Conservation (phyloP, 805 yeast genomes). For the Groenewaldozyma salmanticensis region DNA sequence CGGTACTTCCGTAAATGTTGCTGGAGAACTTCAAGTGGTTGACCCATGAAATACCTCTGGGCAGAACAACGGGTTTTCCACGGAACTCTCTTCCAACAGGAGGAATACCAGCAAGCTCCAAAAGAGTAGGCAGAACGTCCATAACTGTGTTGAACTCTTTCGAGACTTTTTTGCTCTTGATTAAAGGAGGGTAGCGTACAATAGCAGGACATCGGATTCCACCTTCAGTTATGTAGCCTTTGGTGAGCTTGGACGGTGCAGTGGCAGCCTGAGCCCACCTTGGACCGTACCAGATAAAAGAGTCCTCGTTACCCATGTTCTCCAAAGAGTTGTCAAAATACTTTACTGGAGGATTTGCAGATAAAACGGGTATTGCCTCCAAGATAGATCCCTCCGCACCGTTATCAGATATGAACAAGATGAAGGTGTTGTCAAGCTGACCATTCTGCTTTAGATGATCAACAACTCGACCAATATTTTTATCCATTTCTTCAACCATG, state of each 20-base stretch:
- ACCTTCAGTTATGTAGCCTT: slow-evolving; percentile 52
- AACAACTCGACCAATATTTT: slow-evolving; percentile 41
- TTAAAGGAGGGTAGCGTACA: slow-evolving; percentile 33
- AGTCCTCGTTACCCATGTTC: slow-evolving; percentile 40
- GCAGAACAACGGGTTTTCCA: slow-evolving; percentile 35
- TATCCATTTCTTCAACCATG: slow-evolving; percentile 49
- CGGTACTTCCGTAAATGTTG: slow-evolving; percentile 9
- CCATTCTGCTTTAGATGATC: slow-evolving; percentile 33
- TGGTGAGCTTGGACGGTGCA: slow-evolving; percentile 45
- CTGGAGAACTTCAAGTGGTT: slow-evolving; percentile 31
- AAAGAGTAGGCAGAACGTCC: slow-evolving; percentile 50
- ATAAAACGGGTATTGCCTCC: slow-evolving; percentile 42
- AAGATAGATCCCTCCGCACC: slow-evolving; percentile 55
- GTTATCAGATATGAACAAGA: slow-evolving; percentile 54
- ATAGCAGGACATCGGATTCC: slow-evolving; percentile 51
- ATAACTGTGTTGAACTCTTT: slow-evolving; percentile 40
- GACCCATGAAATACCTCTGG: slow-evolving; percentile 40
- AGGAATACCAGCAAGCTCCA: slow-evolving; percentile 38
- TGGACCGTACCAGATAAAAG: slow-evolving; percentile 44
- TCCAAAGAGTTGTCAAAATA: slow-evolving; percentile 35
- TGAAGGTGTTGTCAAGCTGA: slow-evolving; percentile 44
- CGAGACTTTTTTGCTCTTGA: slow-evolving; percentile 1
- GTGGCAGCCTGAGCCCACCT: slow-evolving; percentile 59
- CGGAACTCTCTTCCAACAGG: slow-evolving; percentile 23
- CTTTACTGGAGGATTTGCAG: slow-evolving; percentile 22